A percentile compares a stretch with the other conserved stretches of the same genome.
These are phyloP conservation scores for Trichophaea hybrida DNA, from an alignment of 2,329 filamentous ascomycete genomes.

Conservation along the genomic window DNA sequence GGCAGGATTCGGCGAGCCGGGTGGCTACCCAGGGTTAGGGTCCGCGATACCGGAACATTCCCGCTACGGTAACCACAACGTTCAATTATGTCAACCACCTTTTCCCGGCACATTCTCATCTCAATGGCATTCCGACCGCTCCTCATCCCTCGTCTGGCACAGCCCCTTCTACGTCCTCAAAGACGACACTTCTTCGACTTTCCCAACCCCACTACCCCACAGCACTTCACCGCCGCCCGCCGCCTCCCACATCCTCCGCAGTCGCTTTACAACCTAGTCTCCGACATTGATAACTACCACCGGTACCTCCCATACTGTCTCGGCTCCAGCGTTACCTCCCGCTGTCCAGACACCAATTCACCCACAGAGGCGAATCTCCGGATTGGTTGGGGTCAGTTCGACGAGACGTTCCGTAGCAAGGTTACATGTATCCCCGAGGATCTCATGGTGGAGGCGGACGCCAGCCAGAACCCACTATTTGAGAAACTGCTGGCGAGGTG, in stretches of 20 bases:
- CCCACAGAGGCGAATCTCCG: constrained; percentile 66
- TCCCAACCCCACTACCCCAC: constrained; percentile 33
- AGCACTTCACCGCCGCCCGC: constrained; percentile 57
- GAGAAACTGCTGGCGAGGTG: constrained; percentile 55
- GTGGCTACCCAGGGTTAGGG: too few species aligned
- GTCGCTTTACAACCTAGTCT: constrained; percentile 69
- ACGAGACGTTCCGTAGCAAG: constrained; percentile 67
- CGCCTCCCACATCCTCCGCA: constrained; percentile 58
- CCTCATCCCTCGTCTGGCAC: not conserved
- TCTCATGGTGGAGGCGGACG: constrained; percentile 29
- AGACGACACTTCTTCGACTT: constrained; percentile 36
- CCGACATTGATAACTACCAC: constrained; percentile 73
- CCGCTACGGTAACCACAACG: too few species aligned
- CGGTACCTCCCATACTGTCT: constrained; percentile 87
- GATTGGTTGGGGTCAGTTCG: constrained; percentile 71
- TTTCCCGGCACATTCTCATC: not conserved
- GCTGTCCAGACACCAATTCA: constrained; percentile 33
- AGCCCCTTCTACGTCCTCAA: constrained; percentile 18
- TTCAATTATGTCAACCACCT: too few species aligned
- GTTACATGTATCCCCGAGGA: constrained; percentile 52
- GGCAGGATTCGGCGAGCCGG: too few species aligned
- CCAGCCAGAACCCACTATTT: constrained; percentile 43
- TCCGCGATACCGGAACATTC: too few species aligned
- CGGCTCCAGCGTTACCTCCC: constrained; percentile 62
- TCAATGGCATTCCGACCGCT: not conserved